Evolutionary conservation across 2,329 filamentous ascomycete genomes (phyloP).

Genomic region (Diaporthe sp.): DNA sequence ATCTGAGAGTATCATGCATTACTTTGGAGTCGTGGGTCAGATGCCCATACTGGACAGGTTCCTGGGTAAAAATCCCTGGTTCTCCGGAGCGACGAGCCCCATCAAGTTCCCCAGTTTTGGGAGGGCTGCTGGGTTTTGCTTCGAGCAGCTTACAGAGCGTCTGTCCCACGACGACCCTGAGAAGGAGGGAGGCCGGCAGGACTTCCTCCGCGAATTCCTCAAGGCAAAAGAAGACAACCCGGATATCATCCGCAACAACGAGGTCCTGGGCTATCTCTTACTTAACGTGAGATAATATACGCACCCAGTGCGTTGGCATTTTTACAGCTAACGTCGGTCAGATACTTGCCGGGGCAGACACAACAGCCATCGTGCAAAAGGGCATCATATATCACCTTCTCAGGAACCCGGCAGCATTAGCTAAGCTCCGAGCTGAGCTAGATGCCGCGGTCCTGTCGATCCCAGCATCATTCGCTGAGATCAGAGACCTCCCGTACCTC

Average conservation of each 20-base stretch:
- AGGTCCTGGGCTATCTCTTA: constrained; percentile 5
- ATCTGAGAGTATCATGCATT: constrained; percentile 16
- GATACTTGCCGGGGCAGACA: constrained; percentile 20
- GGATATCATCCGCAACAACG: background rate
- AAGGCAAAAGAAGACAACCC: constrained; percentile 6
- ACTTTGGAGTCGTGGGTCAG: constrained; percentile 27
- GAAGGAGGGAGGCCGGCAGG: constrained; percentile 7
- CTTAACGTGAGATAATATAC: background rate
- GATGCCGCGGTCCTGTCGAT: background rate
- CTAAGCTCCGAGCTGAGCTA: constrained; percentile 3
- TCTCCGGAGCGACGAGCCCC: background rate
- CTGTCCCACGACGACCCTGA: background rate
- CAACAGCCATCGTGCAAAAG: constrained; percentile 27
- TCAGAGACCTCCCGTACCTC: background rate
- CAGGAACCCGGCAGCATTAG: background rate
- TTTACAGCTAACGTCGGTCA: background rate
- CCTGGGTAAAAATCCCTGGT: background rate
- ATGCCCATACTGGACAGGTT: background rate
- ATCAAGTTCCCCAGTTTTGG: constrained; percentile 10
- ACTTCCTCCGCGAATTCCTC: constrained; percentile 19
- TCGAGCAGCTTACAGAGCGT: constrained; percentile 24
- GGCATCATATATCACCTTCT: constrained; percentile 18
- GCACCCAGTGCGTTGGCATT: background rate
- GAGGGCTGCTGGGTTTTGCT: constrained; percentile 15
- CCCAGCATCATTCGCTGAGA: background rate